These are phyloP conservation scores for Trichophyton equinum DNA, from an alignment of 2,329 filamentous ascomycete genomes.

Conservation along the genomic window DNA sequence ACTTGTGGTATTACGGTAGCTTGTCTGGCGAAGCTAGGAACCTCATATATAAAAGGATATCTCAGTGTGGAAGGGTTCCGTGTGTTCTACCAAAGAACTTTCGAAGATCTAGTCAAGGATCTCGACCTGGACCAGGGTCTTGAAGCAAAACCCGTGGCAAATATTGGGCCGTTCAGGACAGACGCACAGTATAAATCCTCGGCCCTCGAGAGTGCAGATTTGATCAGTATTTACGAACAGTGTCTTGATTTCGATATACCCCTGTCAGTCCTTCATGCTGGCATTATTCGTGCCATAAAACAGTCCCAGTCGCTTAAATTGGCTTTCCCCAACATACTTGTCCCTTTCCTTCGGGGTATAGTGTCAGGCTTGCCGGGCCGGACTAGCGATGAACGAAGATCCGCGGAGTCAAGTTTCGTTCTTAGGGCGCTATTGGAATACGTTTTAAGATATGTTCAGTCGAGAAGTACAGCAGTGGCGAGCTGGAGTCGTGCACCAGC, in stretches of 20 bases:
- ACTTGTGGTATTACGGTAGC: background rate
- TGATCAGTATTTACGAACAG: background rate
- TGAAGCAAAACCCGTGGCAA: background rate
- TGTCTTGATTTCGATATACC: background rate
- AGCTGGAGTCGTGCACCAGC: background rate
- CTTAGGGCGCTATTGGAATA: background rate
- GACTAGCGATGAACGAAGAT: background rate
- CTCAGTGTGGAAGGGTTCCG: background rate
- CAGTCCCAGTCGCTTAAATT: background rate
- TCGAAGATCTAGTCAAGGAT: background rate
- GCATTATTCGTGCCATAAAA: background rate
- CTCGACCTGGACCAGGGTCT: background rate
- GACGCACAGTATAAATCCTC: background rate
- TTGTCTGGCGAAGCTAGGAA: background rate
- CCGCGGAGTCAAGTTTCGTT: background rate
- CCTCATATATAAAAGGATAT: background rate
- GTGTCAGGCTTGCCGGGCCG: background rate
- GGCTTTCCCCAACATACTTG: background rate
- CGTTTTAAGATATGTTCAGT: background rate
- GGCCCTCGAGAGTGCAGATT: background rate
- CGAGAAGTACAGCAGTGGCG: background rate
- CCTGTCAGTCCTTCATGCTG: background rate
- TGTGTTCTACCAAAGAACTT: background rate
- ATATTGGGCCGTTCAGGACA: background rate
- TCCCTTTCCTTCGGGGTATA: background rate